Evolutionary conservation across 352 stramenopile species (phyloP).

Genomic region (Globisporangium parvum): DNA sequence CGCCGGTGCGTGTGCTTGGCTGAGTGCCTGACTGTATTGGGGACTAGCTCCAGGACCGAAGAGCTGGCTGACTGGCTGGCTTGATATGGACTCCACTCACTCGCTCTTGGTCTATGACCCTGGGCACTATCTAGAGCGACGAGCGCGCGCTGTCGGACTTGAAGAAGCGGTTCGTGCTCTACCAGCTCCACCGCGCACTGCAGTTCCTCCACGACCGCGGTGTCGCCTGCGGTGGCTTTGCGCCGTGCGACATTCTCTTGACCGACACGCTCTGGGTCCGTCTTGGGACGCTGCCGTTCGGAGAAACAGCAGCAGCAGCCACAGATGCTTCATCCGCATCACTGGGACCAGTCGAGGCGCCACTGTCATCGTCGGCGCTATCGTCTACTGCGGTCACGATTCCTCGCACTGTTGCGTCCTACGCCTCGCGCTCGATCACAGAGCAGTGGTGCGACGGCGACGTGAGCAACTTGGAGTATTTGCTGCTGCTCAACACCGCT

Average conservation of each 20-base stretch:
- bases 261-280: constrained; percentile 46
- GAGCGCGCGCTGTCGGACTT: constrained; percentile 34
- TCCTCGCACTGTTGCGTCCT: constrained; percentile 13
- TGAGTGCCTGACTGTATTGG: background rate
- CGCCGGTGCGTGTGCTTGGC: constrained; percentile 2
- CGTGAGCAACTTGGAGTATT: constrained; percentile 92
- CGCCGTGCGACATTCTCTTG: constrained; percentile 34
- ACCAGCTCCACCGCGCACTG: constrained; percentile 46
- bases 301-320: constrained; percentile 8
- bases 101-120: background rate
- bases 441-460: constrained; percentile 86
- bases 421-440: constrained; percentile 45
- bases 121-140: constrained; percentile 11
- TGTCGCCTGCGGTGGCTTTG: constrained; percentile 36
- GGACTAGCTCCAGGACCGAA: background rate
- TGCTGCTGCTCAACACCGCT: constrained; percentile 89
- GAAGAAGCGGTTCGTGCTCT: constrained; percentile 66
- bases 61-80: background rate
- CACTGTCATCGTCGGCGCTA: background rate
- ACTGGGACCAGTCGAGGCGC: background rate
- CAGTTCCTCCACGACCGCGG: constrained; percentile 36
- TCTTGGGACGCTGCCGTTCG: constrained; percentile 31
- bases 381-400: background rate
- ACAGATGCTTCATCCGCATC: no score
- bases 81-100: background rate